phyloP scores from a whole-genome alignment of 2,329 filamentous ascomycete genomes.

The Diplodia sapinea region DNA sequence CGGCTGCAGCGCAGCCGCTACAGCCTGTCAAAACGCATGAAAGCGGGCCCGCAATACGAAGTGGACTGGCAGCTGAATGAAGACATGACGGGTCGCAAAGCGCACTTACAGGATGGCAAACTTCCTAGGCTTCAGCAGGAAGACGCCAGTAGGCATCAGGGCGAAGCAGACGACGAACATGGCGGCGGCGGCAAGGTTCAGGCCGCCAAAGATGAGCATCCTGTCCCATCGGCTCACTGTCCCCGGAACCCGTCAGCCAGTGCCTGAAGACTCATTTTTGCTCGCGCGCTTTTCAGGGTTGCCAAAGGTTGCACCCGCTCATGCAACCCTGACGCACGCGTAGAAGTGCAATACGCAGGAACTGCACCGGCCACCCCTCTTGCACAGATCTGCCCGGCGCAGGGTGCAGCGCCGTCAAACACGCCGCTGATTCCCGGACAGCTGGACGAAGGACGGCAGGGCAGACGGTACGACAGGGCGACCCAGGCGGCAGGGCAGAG shows the following conservation, averaged over 20 bases:
- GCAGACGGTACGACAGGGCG: constrained; percentile 8
- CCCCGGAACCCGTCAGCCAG: constrained; percentile 25
- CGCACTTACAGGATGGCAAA: constrained; percentile 93
- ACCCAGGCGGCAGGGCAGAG: constrained; percentile 31
- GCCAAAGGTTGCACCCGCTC: constrained; percentile 37
- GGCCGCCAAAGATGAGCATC: constrained; percentile 86
- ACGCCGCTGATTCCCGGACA: neutral
- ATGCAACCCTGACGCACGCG: constrained; percentile 48
- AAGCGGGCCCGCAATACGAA: constrained; percentile 25
- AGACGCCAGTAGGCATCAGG: constrained; percentile 73
- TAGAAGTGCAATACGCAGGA: constrained; percentile 49
- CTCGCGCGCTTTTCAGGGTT: constrained; percentile 13
- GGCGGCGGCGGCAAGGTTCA: constrained; percentile 85
- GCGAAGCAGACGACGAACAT: constrained; percentile 95
- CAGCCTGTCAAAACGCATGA: constrained; percentile 30
- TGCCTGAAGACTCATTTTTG: neutral
- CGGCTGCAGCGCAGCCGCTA: constrained; percentile 8
- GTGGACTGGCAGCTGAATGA: constrained; percentile 35
- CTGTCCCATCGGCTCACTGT: constrained; percentile 97
- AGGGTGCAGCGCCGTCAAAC: constrained; percentile 23
- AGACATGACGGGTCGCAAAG: neutral
- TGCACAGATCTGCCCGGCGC: constrained; percentile 39
- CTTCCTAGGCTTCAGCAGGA: constrained; percentile 83
- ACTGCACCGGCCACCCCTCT: constrained; percentile 46
- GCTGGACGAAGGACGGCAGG: constrained; percentile 12